Evolutionary conservation across 495 filamentous ascomycete species (phyloP), one percentile per base, ranked within the genome.

Genomic region (Xylona heveae): DNA sequence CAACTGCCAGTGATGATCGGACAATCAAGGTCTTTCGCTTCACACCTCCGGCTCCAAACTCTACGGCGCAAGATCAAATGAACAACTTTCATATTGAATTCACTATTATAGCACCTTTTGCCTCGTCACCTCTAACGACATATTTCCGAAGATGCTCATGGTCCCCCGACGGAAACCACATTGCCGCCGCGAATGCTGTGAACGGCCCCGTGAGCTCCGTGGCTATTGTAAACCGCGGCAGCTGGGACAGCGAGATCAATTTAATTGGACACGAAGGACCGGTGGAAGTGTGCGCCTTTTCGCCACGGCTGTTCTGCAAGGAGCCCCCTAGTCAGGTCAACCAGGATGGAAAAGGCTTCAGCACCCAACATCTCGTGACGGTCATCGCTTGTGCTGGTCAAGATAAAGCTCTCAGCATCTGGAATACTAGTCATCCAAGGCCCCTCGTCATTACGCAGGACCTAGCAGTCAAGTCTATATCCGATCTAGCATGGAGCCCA

Each of bases 121-220:
- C 66, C 34, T 74, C 75, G 35, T 91, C 80, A 7, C 88, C 88
- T 12, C 57, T 99, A 12, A 95, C 88, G 0, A 93, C 88, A 4
- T 99, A 99, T 52, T 99, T 99, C 49, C 68, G 88, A 28, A 66
- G 88, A 34, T 93, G 82, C 42, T 92, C 84, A 2, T 99, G 88
- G 88, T 91, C 81, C 0, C 88, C 88, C 0, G 88, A 99, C 52
- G 88, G 88, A 5, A 78, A 83, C 47, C 88, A 94, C 43, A 94
- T 99, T 39, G 90, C 90, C 1, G 90, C 85, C 17, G 79, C 88
- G 5, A 95, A 99, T 53, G 83, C 88, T 0, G 78, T 84, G 12
- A 99, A 99, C 45, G 88, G 88, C 0, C 88, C 88, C 1, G 88
- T 99, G 10, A 92, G 81, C 54, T 92, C 84, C 0, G 85, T 93